Evolutionary conservation across 2,329 filamentous ascomycete species (phyloP).

Genomic region (Scedosporium boydii): DNA sequence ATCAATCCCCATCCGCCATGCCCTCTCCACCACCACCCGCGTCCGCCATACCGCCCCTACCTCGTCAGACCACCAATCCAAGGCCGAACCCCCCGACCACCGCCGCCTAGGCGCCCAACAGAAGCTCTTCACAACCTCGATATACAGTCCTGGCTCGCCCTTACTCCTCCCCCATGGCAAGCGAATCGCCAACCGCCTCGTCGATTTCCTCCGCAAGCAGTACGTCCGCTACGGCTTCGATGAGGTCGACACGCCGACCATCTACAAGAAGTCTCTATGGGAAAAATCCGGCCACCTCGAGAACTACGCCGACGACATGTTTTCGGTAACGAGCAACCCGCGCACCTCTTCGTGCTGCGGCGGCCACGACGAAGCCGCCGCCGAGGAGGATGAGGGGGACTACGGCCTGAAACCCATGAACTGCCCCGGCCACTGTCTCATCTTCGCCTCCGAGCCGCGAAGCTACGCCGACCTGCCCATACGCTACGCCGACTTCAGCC

Average conservation of each 20-base stretch:
- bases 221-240: conserved; percentile 79
- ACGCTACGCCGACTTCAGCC: conserved; percentile 78
- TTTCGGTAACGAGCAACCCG: conserved; percentile 56
- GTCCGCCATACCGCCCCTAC: background rate
- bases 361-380: conserved; percentile 14
- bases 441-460: conserved; percentile 64
- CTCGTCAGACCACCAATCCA: background rate
- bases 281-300: conserved; percentile 78
- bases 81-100: conserved; percentile 38
- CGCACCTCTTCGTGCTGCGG: conserved; percentile 21
- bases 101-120: conserved; percentile 54
- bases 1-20: background rate
- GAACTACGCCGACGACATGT: conserved; percentile 91
- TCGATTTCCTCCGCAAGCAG: conserved; percentile 72
- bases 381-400: conserved; percentile 53
- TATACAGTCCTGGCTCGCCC: conserved; percentile 76
- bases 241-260: conserved; percentile 81
- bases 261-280: conserved; percentile 86
- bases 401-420: conserved; percentile 92
- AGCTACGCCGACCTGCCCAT: conserved; percentile 76
- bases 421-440: conserved; percentile 78
- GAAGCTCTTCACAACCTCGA: conserved; percentile 68
- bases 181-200: conserved; percentile 73
- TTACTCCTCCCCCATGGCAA: conserved; percentile 77
- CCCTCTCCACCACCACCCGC: background rate